phyloP scores from a whole-genome alignment of 306 rosid genomes.

The Leucaena leucocephala region DNA sequence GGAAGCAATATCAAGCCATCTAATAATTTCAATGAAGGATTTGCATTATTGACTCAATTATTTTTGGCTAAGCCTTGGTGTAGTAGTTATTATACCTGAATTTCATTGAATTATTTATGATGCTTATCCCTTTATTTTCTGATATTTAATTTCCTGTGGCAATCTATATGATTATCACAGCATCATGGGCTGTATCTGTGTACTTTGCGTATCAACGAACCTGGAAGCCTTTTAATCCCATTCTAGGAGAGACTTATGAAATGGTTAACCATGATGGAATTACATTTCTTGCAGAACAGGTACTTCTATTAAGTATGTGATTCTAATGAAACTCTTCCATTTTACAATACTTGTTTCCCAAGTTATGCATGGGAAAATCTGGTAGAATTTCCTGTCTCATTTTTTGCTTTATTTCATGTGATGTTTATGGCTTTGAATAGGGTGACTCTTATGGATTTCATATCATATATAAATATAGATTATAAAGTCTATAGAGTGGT shows the following conservation, averaged over 20 bases:
- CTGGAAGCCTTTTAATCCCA: slow-evolving; percentile 87
- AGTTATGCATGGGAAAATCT: background rate
- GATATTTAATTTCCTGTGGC: background rate
- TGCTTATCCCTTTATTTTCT: background rate
- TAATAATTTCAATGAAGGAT: background rate
- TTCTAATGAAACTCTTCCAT: background rate
- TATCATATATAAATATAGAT: background rate
- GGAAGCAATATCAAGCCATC: background rate
- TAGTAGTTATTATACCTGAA: background rate
- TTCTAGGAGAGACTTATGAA: slow-evolving; percentile 83
- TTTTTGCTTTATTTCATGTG: background rate
- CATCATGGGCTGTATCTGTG: slow-evolving; percentile 73
- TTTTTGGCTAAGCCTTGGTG: background rate
- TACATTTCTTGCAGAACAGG: slow-evolving; percentile 75
- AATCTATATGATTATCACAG: slow-evolving; percentile 43
- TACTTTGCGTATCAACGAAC: slow-evolving; percentile 75
- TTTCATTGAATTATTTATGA: slow-evolving; percentile 1
- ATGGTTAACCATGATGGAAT: slow-evolving; percentile 61
- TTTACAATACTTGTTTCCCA: slow-evolving; percentile 8
- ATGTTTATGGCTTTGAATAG: background rate
- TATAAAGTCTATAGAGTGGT: background rate
- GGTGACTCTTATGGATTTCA: background rate
- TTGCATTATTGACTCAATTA: background rate
- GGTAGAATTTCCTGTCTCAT: background rate
- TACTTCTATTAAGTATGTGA: slow-evolving; percentile 31